Percentiles rank a stretch among this genome's conserved stretches.
Conservation (phyloP, 2,329 filamentous ascomycete genomes). For the Alternaria incomplexa region DNA sequence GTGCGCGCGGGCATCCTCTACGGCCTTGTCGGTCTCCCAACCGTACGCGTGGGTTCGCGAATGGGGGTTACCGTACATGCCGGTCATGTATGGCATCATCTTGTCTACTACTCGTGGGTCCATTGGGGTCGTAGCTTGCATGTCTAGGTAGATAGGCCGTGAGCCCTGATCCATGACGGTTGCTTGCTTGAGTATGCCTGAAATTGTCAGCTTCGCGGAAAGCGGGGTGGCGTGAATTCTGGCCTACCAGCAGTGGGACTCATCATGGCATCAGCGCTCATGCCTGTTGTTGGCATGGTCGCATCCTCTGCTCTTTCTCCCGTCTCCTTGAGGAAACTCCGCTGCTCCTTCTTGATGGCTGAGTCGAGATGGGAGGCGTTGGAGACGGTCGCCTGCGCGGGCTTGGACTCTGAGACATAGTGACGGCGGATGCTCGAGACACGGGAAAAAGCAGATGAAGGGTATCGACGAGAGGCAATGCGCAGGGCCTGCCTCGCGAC, state of each 20-base stretch:
- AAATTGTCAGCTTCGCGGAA: constrained; percentile 19
- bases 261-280: constrained; percentile 71
- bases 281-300: constrained; percentile 63
- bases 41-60: constrained; percentile 97
- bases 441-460: constrained; percentile 50
- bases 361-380: constrained; percentile 68
- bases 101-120: constrained; percentile 94
- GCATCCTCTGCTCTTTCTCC: constrained; percentile 62
- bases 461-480: constrained; percentile 60
- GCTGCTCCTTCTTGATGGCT: constrained; percentile 85
- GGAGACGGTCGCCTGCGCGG: constrained; percentile 75
- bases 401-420: constrained; percentile 86
- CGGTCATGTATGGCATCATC: constrained; percentile 94
- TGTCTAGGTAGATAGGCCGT: constrained; percentile 95
- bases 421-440: constrained; percentile 60
- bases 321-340: constrained; percentile 71
- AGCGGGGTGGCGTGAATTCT: constrained; percentile 4
- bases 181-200: constrained; percentile 85
- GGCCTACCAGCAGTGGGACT: constrained; percentile 74
- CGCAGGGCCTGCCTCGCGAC: constrained; percentile 77
- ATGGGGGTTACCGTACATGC: constrained; percentile 95
- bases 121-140: constrained; percentile 95
- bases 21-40: constrained; percentile 95
- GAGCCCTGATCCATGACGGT: constrained; percentile 92
- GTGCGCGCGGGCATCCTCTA: constrained; percentile 84